Evolutionary conservation across 495 filamentous ascomycete species (phyloP).

Genomic region (Lasiosphaeria ovina): DNA sequence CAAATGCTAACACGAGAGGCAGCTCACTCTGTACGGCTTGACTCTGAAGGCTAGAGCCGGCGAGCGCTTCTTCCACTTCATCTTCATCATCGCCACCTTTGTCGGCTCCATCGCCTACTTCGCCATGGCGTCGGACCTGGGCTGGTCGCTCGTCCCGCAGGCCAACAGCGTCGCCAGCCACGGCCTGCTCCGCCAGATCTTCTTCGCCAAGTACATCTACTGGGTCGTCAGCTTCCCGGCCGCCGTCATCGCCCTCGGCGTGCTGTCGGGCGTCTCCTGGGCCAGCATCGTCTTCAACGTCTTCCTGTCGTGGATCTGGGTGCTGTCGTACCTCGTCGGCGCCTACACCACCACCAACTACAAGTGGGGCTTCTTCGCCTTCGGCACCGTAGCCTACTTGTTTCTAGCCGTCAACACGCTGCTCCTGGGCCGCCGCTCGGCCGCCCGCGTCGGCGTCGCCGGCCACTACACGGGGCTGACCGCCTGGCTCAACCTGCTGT

Average conservation of each 20-base stretch:
- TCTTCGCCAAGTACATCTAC: constrained; percentile 51
- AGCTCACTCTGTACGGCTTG: constrained; percentile 37
- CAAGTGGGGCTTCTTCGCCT: constrained; percentile 53
- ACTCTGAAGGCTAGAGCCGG: constrained; percentile 40
- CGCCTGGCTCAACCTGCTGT: constrained; percentile 45
- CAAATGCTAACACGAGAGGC: no score
- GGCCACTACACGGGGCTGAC: constrained; percentile 42
- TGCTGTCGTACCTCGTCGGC: constrained; percentile 43
- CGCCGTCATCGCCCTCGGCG: constrained; percentile 40
- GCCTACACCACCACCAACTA: constrained; percentile 46
- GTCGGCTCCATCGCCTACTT: constrained; percentile 47
- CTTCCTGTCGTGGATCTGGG: constrained; percentile 45
- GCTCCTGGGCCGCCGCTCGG: constrained; percentile 22
- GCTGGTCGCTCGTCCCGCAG: constrained; percentile 32
- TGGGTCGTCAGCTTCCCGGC: constrained; percentile 48
- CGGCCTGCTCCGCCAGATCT: constrained; percentile 42
- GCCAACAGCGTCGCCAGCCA: constrained; percentile 29
- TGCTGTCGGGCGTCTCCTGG: constrained; percentile 46
- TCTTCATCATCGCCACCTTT: constrained; percentile 49
- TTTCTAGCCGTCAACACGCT: constrained; percentile 38
- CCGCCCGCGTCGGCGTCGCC: constrained; percentile 36
- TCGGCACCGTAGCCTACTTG: constrained; percentile 38
- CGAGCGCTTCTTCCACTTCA: constrained; percentile 55
- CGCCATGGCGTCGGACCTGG: constrained; percentile 45
- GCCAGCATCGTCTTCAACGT: constrained; percentile 46